Base-by-base conservation (phyloP, 1,284 basidiomycete species). In the Austroboletus novae-zelandiae region DNA sequence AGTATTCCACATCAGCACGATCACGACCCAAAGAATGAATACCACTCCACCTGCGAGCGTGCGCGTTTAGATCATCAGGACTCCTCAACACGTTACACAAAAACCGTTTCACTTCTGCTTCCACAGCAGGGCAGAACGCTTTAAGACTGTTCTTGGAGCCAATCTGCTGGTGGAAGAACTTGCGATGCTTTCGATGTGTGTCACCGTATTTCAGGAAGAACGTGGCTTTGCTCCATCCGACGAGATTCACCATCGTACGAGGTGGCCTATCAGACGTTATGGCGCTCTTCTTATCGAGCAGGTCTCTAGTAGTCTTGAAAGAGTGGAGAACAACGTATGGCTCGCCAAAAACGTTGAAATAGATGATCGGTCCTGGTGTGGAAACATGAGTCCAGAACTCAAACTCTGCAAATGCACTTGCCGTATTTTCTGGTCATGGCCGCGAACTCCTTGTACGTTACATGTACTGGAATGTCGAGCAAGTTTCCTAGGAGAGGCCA, bases 341-440 rank as follows among this genome's bases (percentile, higher is more conserved):
- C 5, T 37, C 41, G 17, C 57, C 57, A 2, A 59, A 39, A 7
- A 49, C 31, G 1, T 41, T 47, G 31, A 61, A 35, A 14, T 52
- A 54, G 4, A 55, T 42, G 11, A 66, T 37, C 7, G 36, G 49
- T 17, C 65, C 63, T 65, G 37, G 35, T 69, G 57, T 7, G 59
- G 54, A 29, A 60, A 54, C 62, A 61, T 61, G n/a, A 62, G 52
- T 4, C 57, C 57, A 0, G 65, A 0, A 10, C 27, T 29, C 27
- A 29, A 29, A 10, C 27, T 29, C 27, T 29, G 27, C 27, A 51
- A 46, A 66, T 67, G 5, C 17, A 73, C 68, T 25, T 58, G 71
- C 75, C 75, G 42, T 65, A 76, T 61, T 67, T 67, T 31, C 64
- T 52, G 25, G 71, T 67, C 78, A 75, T 78, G 40, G 74, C 59